Evolutionary conservation across 495 filamentous ascomycete species (phyloP), one percentile per base, ranked within the genome.

Genomic region (Penicillium maclennaniae): DNA sequence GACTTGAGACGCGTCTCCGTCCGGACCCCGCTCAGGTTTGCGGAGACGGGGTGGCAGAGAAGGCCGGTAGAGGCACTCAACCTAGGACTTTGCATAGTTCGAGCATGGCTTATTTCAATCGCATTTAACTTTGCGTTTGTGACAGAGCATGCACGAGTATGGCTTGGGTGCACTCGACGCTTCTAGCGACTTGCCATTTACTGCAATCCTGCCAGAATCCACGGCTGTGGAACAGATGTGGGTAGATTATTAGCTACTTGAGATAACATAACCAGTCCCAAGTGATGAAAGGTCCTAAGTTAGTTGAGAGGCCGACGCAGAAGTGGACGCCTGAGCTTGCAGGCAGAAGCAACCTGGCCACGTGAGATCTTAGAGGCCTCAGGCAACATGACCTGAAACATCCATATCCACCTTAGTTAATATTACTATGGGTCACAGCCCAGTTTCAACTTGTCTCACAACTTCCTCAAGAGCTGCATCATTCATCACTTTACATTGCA

Each of bases 41-140:
- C 81, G 72, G 21, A 82, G 78, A 37, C 80, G 70, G 15, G 83
- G 81, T 0, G 77, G 79, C 37, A 79, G 75, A 21, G 81, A 82
- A 59, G 79, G 73, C n/a, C 79, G 75, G 25, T 82, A 79, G 4
- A 82, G 70, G 57, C 84, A 88, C 42, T 83, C 81, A 37, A 77
- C 75, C 19, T 37, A 45, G 12, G 80, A 77, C 72, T 83, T 87
- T 65, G 79, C 63, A 59, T 84, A 87, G 68, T 83, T 85, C 45
- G 81, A 79, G 55, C 85, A 87, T 28, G 81, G 83, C 55, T 84
- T 78, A 53, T 78, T 73, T 65, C 80, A 79, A 63, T 87, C 82
- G 65, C 85, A 88, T 51, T 79, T 80, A 45, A 87, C 85, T 66
- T 87, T 88, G 44, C 83, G 76, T 53, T 81, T 81, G 56, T 84